These are phyloP conservation scores for Pseudogymnoascus sp. DNA, from an alignment of 2,329 filamentous ascomycete genomes.

Conservation along the genomic window DNA sequence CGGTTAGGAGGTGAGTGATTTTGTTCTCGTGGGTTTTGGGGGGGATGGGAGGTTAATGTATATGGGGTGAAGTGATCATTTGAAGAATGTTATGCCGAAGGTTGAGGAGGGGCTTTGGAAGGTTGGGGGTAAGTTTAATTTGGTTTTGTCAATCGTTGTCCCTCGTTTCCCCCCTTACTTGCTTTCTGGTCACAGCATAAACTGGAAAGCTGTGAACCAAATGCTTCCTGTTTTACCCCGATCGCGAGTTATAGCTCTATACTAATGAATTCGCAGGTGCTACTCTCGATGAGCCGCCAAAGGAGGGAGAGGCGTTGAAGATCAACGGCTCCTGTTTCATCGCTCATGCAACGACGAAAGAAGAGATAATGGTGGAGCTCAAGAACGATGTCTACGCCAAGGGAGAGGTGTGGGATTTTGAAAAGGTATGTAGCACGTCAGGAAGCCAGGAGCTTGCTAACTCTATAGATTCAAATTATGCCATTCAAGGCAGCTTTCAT, in stretches of 20 bases:
- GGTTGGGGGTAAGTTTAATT: slow-evolving; percentile 52
- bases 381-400: slow-evolving; percentile 67
- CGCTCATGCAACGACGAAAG: slow-evolving; percentile 57
- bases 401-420: slow-evolving; percentile 73
- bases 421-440: slow-evolving; percentile 43
- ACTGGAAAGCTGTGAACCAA: neutral
- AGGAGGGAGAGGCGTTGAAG: slow-evolving; percentile 51
- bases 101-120: slow-evolving; percentile 53
- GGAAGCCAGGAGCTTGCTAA: neutral
- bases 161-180: neutral
- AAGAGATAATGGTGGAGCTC: slow-evolving; percentile 62
- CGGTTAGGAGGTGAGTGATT: slow-evolving; percentile 49
- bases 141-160: neutral
- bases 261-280: slow-evolving; percentile 45
- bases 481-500: slow-evolving; percentile 15
- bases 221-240: neutral
- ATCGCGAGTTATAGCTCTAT: neutral
- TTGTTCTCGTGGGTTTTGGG: neutral
- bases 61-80: slow-evolving; percentile 23
- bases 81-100: slow-evolving; percentile 43
- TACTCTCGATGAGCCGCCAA: slow-evolving; percentile 58
- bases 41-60: neutral
- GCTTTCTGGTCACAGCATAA: neutral
- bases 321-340: slow-evolving; percentile 72
- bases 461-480: slow-evolving; percentile 13